A percentile compares a stretch with the other conserved stretches of the same genome.
Evolutionary conservation across 2,329 filamentous ascomycete species (phyloP).

Genomic region (Paramyrothecium sp.): DNA sequence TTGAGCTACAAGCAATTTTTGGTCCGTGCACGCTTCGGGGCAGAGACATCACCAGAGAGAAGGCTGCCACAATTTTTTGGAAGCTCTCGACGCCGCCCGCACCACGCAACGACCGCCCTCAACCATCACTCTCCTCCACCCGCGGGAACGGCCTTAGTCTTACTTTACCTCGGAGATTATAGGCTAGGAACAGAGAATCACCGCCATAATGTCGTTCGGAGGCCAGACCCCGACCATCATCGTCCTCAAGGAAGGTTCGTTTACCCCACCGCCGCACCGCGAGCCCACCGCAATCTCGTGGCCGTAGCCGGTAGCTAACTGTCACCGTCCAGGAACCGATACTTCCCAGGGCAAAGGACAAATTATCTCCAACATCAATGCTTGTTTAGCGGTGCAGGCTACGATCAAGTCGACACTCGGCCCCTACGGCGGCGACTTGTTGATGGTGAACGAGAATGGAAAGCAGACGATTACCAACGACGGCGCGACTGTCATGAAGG

Average conservation of each 20-base stretch:
- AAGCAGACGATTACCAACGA: conserved; percentile 98
- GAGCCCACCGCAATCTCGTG: conserved; percentile 16
- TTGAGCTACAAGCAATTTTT: conserved; percentile 4
- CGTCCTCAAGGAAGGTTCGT: conserved; percentile 91
- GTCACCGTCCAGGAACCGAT: conserved; percentile 72
- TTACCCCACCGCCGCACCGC: conserved; percentile 38
- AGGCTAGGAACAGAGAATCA: conserved; percentile 12
- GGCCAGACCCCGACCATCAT: conserved; percentile 97
- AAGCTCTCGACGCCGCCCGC: conserved; percentile 39
- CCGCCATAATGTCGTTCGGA: conserved; percentile 81
- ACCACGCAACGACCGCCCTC: conserved; percentile 21
- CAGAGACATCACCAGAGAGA: conserved; percentile 24
- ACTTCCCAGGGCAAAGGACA: conserved; percentile 96
- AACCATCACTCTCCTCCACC: conserved; percentile 12
- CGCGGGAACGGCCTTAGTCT: conserved; percentile 8
- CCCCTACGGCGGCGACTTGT: conserved; percentile 92
- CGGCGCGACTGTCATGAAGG: conserved; percentile 99
- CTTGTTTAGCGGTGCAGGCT: conserved; percentile 90
- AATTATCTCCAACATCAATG: conserved; percentile 97
- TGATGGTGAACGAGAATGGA: conserved; percentile 95
- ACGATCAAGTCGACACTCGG: conserved; percentile 96
- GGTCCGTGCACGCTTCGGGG: conserved; percentile 25
- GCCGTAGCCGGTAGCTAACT: conserved; percentile 16
- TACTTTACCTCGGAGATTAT: not conserved
- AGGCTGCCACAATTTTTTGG: conserved; percentile 51